Evolutionary conservation across 441 rosid genomes (phyloP), one percentile per base, ranked within the genome.

Genomic region (Croton laevigatus): DNA sequence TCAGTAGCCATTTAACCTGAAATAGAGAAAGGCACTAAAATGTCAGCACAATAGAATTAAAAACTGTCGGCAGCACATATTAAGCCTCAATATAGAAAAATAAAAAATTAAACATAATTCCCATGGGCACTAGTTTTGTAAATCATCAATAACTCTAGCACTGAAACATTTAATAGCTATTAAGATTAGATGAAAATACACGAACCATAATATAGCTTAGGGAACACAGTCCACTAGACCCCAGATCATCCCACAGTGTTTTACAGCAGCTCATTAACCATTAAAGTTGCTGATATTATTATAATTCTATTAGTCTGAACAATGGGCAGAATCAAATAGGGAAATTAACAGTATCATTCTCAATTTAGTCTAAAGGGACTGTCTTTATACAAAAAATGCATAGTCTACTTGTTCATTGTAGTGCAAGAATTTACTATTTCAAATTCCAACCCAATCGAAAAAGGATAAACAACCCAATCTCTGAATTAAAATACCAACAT

Each of bases 1-100:
- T 91, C 76, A 93, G 52, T 85, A 93, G 79, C 97, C 97, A 95
- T 80, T 89, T 87, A 42, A 93, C 82, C 97, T 95, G 86, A 60
- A 54, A 82, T 59, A 59, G 6, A 68, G 32, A 45, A 12, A 42
- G 16, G 51, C 20, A 55, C 4, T 5, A 59, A 8, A 16, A 22
- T 36, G 36, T 13, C 4, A 34, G 19, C 14, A 37, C 5, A 23
- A 38, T 3, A 38, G 9, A 49, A 66, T 12, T 32, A 37, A 36
- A 20, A 66, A 27, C 2, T 27, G 19, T 19, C 17, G 19, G 3
- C 19, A 65, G 53, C 69, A 48, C 57, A 27, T 27, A 5, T 3
- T 32, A 22, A 20, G 6, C 9, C 40, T n/a, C 7, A 8, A 55
- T 36, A 40, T 32, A n/a, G 13, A 37, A 51, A 65, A 51, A 19